Conservation (phyloP, 176 grass and related monocot species). For the Triticum aestivum region DNA sequence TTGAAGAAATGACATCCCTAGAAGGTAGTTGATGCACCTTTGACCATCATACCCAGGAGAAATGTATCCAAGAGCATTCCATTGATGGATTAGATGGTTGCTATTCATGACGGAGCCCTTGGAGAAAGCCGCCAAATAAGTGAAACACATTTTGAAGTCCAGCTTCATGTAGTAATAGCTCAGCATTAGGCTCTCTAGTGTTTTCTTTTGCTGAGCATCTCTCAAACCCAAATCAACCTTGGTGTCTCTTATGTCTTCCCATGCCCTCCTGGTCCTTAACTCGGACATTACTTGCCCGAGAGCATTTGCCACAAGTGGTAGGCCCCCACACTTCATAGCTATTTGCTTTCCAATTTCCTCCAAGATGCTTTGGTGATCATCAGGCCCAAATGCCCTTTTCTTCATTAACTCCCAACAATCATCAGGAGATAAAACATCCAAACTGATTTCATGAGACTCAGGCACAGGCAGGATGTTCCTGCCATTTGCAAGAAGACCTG, state of each 20-base stretch:
- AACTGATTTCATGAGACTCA: neutral
- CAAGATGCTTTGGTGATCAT: neutral
- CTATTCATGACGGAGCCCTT: too few species aligned
- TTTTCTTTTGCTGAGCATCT: neutral
- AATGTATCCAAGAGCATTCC: slow-evolving; percentile 52
- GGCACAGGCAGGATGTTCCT: neutral
- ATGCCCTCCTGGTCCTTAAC: neutral
- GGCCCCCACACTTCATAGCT: neutral
- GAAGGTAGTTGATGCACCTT: too few species aligned
- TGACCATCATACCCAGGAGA: neutral
- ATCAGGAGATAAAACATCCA: neutral
- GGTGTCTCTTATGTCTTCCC: neutral
- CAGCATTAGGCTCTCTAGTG: too few species aligned
- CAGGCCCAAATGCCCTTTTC: neutral
- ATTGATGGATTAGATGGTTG: neutral
- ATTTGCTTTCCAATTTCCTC: neutral
- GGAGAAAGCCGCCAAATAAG: neutral
- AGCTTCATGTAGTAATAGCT: too few species aligned
- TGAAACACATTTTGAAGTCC: too few species aligned
- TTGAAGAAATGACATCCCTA: slow-evolving; percentile 39
- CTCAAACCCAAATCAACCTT: neutral
- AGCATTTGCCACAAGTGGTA: neutral
- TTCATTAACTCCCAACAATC: neutral
- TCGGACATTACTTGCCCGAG: too few species aligned
- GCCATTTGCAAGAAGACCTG: neutral